These are phyloP conservation scores for Teunomyces gatunensis DNA, from an alignment of 805 yeast species.

Conservation along the genomic window DNA sequence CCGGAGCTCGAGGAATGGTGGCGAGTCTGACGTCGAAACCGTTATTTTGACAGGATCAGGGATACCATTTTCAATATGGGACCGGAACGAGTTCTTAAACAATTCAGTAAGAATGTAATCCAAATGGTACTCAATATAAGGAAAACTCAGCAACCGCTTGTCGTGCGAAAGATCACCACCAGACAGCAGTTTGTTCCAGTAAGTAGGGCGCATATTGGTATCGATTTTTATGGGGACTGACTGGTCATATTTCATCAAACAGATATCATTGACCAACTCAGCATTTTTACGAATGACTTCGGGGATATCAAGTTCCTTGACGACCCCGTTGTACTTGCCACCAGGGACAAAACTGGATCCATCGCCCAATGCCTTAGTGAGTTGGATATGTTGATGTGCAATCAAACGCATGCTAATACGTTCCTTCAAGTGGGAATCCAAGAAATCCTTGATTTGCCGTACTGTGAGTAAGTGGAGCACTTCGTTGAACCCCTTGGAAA, in stretches of 20 bases:
- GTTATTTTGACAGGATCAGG: slow-evolving; percentile 39
- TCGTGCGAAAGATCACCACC: slow-evolving; percentile 21
- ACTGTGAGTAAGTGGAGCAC: slow-evolving; percentile 47
- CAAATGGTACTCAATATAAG: slow-evolving; percentile 83
- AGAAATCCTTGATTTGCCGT: slow-evolving; percentile 54
- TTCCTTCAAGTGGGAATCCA: slow-evolving; percentile 76
- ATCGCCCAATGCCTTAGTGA: slow-evolving; percentile 42
- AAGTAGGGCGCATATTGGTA: slow-evolving; percentile 27
- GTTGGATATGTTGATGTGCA: slow-evolving; percentile 78
- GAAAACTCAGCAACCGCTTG: slow-evolving; percentile 51
- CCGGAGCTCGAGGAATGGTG: slow-evolving; percentile 61
- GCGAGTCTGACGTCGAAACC: slow-evolving; percentile 31
- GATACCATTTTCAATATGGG: slow-evolving; percentile 71
- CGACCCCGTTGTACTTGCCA: slow-evolving; percentile 54
- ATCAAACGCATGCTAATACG: slow-evolving; percentile 83
- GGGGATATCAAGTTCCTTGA: slow-evolving; percentile 62
- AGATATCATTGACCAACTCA: slow-evolving; percentile 77
- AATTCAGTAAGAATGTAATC: slow-evolving; percentile 87
- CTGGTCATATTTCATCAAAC: slow-evolving; percentile 79
- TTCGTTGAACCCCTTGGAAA: slow-evolving; percentile 82
- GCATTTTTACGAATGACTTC: slow-evolving; percentile 62
- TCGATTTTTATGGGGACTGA: slow-evolving; percentile 60
- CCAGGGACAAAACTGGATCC: slow-evolving; percentile 51
- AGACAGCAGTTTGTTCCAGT: slow-evolving; percentile 26
- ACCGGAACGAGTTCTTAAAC: slow-evolving; percentile 82